These are phyloP conservation scores for Jackrogersella minutella DNA, from an alignment of 495 filamentous ascomycete species.

Conservation along the genomic window DNA sequence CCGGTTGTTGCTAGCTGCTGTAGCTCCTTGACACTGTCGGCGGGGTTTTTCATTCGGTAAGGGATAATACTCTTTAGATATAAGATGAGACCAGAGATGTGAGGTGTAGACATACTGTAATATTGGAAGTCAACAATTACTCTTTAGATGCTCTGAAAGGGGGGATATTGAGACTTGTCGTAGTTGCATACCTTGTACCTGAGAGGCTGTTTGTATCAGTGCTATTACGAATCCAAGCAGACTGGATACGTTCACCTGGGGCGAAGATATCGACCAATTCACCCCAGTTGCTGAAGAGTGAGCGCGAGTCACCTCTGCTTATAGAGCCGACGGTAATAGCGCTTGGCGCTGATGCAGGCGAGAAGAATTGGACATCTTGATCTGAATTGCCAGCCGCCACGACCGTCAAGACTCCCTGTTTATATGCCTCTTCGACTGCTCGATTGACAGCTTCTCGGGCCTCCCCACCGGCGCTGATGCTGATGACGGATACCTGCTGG, in stretches of 20 bases:
- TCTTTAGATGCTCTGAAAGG: background rate
- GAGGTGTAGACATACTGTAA: conserved; percentile 48
- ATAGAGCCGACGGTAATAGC: conserved; percentile 68
- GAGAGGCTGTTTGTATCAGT: conserved; percentile 29
- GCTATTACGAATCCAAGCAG: conserved; percentile 58
- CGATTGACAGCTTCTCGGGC: conserved; percentile 58
- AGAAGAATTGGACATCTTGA: conserved; percentile 47
- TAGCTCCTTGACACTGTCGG: conserved; percentile 17
- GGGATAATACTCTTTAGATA: conserved; percentile 35
- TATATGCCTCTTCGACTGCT: conserved; percentile 55
- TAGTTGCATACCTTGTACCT: background rate
- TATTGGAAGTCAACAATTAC: background rate
- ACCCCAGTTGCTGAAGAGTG: conserved; percentile 69
- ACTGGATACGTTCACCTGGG: conserved; percentile 61
- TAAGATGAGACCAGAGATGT: conserved; percentile 40
- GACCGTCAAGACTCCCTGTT: conserved; percentile 56
- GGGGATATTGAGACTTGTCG: background rate
- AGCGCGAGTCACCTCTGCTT: conserved; percentile 51
- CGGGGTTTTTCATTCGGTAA: conserved; percentile 28
- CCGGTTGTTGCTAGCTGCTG: conserved; percentile 16
- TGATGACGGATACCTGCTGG: conserved; percentile 53
- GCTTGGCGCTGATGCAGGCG: conserved; percentile 62
- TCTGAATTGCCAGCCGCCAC: conserved; percentile 62
- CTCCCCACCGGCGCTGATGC: conserved; percentile 55
- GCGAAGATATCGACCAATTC: conserved; percentile 65